Percentiles rank a stretch among this genome's conserved stretches.
Evolutionary conservation across 768 basidiomycete species (phyloP).

Genomic region (Lyophyllum atratum): DNA sequence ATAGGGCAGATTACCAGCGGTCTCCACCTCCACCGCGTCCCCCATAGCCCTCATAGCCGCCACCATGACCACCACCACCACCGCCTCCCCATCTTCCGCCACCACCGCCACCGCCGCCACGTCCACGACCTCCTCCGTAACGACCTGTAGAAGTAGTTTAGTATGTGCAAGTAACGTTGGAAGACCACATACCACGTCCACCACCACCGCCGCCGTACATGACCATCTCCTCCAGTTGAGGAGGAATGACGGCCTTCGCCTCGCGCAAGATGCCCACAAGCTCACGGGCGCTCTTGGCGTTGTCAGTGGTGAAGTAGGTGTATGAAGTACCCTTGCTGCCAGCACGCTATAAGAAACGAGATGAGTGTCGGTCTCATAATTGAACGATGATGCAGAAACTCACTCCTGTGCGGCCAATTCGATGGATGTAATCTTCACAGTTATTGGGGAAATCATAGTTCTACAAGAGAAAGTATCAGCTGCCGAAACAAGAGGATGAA

Average conservation of each 20-base stretch:
- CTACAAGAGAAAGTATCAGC: conserved; percentile 38
- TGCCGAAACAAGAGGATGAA: conserved; percentile 5
- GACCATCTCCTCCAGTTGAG: conserved; percentile 92
- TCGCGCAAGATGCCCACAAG: conserved; percentile 84
- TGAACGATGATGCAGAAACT: no score
- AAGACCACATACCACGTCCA: conserved; percentile 56
- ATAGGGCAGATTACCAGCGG: conserved; percentile 24
- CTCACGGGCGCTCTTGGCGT: conserved; percentile 92
- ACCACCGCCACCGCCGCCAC: conserved; percentile 42
- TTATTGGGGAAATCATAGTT: conserved; percentile 99
- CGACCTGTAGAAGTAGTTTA: conserved; percentile 46
- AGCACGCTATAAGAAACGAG: conserved; percentile 60
- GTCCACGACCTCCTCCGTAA: conserved; percentile 52
- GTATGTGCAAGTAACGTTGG: conserved; percentile 8
- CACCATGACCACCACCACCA: conserved; percentile 39
- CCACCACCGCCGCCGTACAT: conserved; percentile 84
- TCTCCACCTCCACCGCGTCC: conserved; percentile 41
- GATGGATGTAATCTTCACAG: conserved; percentile 98
- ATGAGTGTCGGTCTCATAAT: not conserved
- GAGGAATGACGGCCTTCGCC: conserved; percentile 82
- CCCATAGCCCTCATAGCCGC: conserved; percentile 46
- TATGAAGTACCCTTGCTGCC: conserved; percentile 91
- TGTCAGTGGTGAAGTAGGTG: conserved; percentile 97
- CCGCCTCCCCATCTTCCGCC: conserved; percentile 49
- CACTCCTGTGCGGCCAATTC: conserved; percentile 97